phyloP scores from a whole-genome alignment of 169 alveolate genomes.

The Haemoproteus tartakovskyi region DNA sequence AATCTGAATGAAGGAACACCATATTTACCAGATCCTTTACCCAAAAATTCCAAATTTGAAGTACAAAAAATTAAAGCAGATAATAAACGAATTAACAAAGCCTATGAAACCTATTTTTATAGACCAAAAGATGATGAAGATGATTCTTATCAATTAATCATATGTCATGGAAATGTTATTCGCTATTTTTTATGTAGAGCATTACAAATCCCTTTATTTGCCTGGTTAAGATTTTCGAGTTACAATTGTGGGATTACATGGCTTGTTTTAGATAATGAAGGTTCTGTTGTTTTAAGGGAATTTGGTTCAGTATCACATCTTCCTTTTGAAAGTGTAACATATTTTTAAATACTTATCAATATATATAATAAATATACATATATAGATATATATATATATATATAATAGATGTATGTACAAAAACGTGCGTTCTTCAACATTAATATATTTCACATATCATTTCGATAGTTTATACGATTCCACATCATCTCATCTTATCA shows the following conservation, averaged over 20 bases:
- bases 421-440: no score
- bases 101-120: slow-evolving; percentile 68
- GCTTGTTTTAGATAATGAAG: slow-evolving; percentile 63
- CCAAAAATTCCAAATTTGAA: slow-evolving; percentile 67
- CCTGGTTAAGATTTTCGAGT: slow-evolving; percentile 71
- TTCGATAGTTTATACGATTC: no score
- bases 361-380: no score
- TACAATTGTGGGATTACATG: slow-evolving; percentile 72
- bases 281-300: slow-evolving; percentile 51
- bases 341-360: no score
- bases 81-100: slow-evolving; percentile 68
- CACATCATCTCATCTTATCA: no score
- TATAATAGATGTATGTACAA: no score
- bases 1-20: slow-evolving; percentile 75
- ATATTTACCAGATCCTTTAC: slow-evolving; percentile 69
- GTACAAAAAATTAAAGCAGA: slow-evolving; percentile 59
- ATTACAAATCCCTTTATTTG: slow-evolving; percentile 69
- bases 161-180: slow-evolving; percentile 73
- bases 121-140: slow-evolving; percentile 54
- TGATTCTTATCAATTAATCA: slow-evolving; percentile 69
- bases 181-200: slow-evolving; percentile 72
- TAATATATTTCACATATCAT: no score
- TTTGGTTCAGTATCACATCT: slow-evolving; percentile 66
- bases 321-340: slow-evolving; percentile 60
- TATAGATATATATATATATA: no score